A percentile compares a stretch with the other conserved stretches of the same genome.
phyloP scores from a whole-genome alignment of 225 moss, liverwort and hornwort species.

The Marchantia paleacea region DNA sequence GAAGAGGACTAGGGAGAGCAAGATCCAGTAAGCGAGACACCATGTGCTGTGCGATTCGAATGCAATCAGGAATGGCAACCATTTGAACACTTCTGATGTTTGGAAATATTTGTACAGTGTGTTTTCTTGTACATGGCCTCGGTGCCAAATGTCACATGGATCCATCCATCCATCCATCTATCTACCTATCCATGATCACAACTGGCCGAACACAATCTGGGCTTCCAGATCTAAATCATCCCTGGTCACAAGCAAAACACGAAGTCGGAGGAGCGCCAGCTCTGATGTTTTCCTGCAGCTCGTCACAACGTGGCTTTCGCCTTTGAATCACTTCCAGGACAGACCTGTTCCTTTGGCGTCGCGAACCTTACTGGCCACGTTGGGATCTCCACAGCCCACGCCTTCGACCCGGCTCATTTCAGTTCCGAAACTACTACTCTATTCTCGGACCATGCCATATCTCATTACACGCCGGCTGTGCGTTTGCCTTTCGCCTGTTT shows the following conservation, averaged over 20 bases:
- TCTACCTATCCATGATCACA: too few species aligned
- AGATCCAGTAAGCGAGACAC: neutral
- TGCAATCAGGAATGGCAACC: neutral
- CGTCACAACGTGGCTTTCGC: neutral
- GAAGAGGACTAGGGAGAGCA: neutral
- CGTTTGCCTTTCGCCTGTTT: too few species aligned
- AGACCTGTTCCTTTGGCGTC: neutral
- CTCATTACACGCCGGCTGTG: too few species aligned
- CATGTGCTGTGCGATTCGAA: neutral
- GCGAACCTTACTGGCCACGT: neutral
- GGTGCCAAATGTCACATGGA: neutral
- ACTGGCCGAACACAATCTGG: neutral
- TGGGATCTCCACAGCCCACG: too few species aligned
- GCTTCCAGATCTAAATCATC: neutral
- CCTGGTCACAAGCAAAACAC: neutral
- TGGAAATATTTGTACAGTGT: neutral
- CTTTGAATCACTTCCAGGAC: neutral
- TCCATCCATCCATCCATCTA: neutral
- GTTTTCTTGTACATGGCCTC: neutral
- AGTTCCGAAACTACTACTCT: too few species aligned
- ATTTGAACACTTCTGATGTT: neutral
- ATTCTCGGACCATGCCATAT: too few species aligned
- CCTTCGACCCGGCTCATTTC: too few species aligned
- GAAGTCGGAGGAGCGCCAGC: neutral
- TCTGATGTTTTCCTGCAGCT: neutral